Base-by-base conservation (phyloP, 306 rosid genomes). In the Lotus japonicus region DNA sequence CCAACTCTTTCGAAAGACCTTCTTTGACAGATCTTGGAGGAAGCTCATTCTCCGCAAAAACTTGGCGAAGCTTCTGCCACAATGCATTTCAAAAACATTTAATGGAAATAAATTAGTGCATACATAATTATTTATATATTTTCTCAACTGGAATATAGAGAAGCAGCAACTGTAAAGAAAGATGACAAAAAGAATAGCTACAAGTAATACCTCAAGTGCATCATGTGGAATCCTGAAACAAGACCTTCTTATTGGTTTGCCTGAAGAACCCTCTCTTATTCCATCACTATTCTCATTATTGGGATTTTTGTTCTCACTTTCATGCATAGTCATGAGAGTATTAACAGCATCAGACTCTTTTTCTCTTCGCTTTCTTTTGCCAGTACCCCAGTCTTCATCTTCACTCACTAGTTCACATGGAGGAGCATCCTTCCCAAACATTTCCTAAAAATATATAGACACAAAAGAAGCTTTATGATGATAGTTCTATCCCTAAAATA, bases 341-440 rank as follows among this genome's bases (percentile, higher is more conserved):
- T 84, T 85, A 36, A 85, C 95, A 16, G 96, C 98, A 74, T 92
- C 98, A 39, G 96, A 87, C 61, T 89, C 98, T 73, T 89, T 92
- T 66, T 82, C 89, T 72, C 87, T 82, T 62, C 92, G 77, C 79
- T 70, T 87, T 72, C 84, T 85, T 85, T 86, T 92, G 45, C 68
- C 72, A 70, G 96, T 96, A 64, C 96, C 98, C 98, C 98, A 89
- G 56, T 92, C 98, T 78, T 92, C 98, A 75, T 92, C 98, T 54
- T 87, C 95, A 76, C 96, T 92, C 53, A 78, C 83, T 84, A 81
- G 89, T 76, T 92, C 98, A 51, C 53, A 70, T 36, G 80, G 66
- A 26, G 80, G 85, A 68, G 79, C 95, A 73, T 89, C 96, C 83
- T 85, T 92, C 66, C 97, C 97, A 83, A 92, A 92, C 98, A 92